Conservation (phyloP, 1,284 basidiomycete species). For the Ganoderma meredithae region DNA sequence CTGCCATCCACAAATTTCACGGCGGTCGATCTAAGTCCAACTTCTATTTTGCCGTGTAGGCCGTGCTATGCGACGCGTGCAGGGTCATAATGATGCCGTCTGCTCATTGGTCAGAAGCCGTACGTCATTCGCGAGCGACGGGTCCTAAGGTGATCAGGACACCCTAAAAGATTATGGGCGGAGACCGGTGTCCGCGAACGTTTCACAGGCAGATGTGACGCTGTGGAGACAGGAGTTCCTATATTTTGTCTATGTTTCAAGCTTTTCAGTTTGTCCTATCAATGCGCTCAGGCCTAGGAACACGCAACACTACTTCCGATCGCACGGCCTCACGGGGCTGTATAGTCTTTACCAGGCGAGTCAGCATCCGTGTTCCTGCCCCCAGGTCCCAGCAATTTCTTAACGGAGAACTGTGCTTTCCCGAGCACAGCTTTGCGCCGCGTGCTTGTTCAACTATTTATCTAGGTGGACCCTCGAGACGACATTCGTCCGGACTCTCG, state of each 20-base stretch:
- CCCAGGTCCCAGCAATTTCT: not conserved
- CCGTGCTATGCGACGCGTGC: not conserved
- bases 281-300: not conserved
- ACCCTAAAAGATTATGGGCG: not conserved
- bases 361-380: not conserved
- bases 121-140: not conserved
- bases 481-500: not conserved
- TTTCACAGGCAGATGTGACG: not conserved
- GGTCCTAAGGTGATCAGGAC: not conserved
- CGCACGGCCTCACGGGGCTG: not conserved
- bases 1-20: not conserved
- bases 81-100: not conserved
- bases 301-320: not conserved
- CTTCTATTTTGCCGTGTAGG: not conserved
- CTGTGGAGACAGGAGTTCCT: not conserved
- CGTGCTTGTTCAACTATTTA: not conserved
- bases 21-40: not conserved
- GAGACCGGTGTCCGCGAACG: not conserved
- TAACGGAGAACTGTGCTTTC: not conserved
- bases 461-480: not conserved
- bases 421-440: slow-evolving; percentile 2
- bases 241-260: not conserved
- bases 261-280: not conserved
- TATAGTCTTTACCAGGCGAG: not conserved
- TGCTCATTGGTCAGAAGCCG: not conserved